Evolutionary conservation across 495 filamentous ascomycete species (phyloP).

Genomic region (Neurospora sp.): DNA sequence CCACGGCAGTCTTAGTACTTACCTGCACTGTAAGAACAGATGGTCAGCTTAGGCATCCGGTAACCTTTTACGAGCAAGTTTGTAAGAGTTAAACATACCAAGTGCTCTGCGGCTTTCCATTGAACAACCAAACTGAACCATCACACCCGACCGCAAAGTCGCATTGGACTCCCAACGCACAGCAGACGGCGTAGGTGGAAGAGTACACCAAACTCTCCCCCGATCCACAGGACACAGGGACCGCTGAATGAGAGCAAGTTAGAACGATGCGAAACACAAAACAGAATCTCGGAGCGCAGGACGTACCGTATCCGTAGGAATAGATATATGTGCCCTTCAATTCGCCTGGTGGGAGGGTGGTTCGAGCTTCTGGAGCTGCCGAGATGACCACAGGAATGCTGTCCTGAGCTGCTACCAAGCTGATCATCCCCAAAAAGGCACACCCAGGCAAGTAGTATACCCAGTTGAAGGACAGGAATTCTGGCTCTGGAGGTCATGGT

Average conservation of each 20-base stretch:
- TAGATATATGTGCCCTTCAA: not conserved
- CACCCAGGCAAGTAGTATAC: not conserved
- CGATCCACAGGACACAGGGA: not conserved
- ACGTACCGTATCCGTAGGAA: not conserved
- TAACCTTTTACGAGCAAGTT: too few relatives aligned
- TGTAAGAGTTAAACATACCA: not conserved
- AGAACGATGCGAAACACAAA: not conserved
- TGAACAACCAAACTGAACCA: not conserved
- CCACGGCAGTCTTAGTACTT: too few relatives aligned
- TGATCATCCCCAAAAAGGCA: not conserved
- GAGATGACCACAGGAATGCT: not conserved
- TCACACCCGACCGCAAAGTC: not conserved
- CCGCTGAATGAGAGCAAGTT: not conserved
- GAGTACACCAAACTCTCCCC: not conserved
- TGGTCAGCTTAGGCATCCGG: not conserved
- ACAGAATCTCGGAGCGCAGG: not conserved
- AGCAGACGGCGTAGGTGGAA: not conserved
- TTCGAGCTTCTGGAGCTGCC: not conserved
- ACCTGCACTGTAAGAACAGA: not conserved
- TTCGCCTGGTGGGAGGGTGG: not conserved
- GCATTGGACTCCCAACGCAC: not conserved
- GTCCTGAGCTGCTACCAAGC: not conserved
- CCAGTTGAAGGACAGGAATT: not conserved
- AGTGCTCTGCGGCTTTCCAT: not conserved
- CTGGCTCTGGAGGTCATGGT: not conserved